Evolutionary conservation across 2,329 filamentous ascomycete species (phyloP).

Genomic region (Fonsecaea multimorphosa): DNA sequence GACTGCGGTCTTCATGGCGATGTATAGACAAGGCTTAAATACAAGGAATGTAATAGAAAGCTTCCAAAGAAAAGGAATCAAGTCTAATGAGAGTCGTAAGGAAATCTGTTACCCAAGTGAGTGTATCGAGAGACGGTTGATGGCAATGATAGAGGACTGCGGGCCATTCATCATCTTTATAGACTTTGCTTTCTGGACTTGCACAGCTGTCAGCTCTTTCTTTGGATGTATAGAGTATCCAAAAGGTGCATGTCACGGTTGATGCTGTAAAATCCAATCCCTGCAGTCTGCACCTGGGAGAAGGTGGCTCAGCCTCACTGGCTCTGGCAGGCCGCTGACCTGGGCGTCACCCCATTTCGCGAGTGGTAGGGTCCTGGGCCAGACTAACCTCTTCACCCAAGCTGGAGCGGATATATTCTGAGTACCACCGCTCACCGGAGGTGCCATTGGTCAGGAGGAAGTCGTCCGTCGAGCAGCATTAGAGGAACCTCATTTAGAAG

Average conservation of each 20-base stretch:
- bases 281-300: background rate
- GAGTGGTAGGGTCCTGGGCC: background rate
- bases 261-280: background rate
- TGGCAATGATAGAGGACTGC: background rate
- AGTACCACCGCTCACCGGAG: background rate
- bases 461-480: too few relatives aligned
- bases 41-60: slow-evolving; percentile 3
- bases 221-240: background rate
- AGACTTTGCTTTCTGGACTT: background rate
- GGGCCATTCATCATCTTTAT: background rate
- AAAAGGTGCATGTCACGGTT: background rate
- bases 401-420: slow-evolving; percentile 6
- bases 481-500: background rate
- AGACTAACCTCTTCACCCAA: background rate
- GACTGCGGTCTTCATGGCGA: slow-evolving; percentile 13
- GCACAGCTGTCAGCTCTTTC: background rate
- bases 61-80: background rate
- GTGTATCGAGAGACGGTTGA: slow-evolving; percentile 9
- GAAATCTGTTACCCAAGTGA: slow-evolving; percentile 13
- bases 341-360: background rate
- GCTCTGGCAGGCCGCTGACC: background rate
- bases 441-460: background rate
- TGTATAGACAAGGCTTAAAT: background rate
- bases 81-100: slow-evolving; percentile 10
- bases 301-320: slow-evolving; percentile 3